Conservation (phyloP, 805 yeast genomes). For the Kluyveromyces wickerhamii region DNA sequence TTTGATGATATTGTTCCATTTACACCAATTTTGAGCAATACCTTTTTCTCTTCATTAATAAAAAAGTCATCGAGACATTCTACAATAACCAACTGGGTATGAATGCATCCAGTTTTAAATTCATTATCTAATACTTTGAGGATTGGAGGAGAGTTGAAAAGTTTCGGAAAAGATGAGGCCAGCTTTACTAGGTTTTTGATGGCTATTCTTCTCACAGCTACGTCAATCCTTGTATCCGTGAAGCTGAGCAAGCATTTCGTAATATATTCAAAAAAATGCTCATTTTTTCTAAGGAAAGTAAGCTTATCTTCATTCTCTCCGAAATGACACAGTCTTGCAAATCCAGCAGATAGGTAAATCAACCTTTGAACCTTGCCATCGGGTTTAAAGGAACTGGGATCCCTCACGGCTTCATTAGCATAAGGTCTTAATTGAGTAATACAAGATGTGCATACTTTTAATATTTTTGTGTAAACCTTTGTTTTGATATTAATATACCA, state of each 20-base stretch:
- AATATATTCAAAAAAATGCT: slow-evolving; percentile 49
- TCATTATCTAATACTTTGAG: slow-evolving; percentile 45
- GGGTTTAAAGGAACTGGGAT: slow-evolving; percentile 13
- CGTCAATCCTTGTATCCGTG: slow-evolving; percentile 32
- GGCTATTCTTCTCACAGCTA: slow-evolving; percentile 41
- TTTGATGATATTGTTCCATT: slow-evolving; percentile 31
- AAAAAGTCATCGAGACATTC: slow-evolving; percentile 54
- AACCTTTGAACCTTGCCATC: slow-evolving; percentile 48
- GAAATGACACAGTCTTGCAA: slow-evolving; percentile 64
- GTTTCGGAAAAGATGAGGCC: slow-evolving; percentile 54
- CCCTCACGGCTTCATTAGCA: slow-evolving; percentile 25
- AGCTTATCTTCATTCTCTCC: slow-evolving; percentile 39
- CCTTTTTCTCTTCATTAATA: slow-evolving; percentile 43
- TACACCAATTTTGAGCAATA: slow-evolving; percentile 35
- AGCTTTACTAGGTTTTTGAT: slow-evolving; percentile 49
- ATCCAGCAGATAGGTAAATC: slow-evolving; percentile 55
- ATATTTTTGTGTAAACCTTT: slow-evolving; percentile 40
- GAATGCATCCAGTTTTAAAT: slow-evolving; percentile 33
- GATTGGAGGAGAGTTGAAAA: slow-evolving; percentile 54
- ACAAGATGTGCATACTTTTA: slow-evolving; percentile 59
- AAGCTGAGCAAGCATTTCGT: slow-evolving; percentile 52
- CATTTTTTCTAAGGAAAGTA: slow-evolving; percentile 38
- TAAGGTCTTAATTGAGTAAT: slow-evolving; percentile 43
- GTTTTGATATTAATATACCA: slow-evolving; percentile 47
- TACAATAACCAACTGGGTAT: slow-evolving; percentile 43